A percentile compares a stretch with the other conserved stretches of the same genome.
These are phyloP conservation scores for Blastocystis sp. DNA, from an alignment of 352 stramenopile genomes.

Conservation along the genomic window DNA sequence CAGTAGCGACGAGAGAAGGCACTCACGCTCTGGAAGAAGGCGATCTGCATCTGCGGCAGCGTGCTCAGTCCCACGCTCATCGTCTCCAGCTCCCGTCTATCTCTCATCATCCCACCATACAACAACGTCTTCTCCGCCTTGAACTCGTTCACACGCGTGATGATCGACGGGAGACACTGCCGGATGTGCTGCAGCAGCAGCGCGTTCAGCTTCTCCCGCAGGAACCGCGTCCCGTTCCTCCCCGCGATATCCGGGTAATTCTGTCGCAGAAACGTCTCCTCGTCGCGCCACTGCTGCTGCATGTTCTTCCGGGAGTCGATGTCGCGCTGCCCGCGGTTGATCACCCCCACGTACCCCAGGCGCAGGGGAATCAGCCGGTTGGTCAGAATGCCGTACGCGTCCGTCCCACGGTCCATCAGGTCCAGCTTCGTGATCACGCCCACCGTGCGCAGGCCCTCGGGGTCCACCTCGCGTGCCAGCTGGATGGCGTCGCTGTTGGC, in stretches of 20 bases:
- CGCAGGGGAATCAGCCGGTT: slow-evolving; percentile 89
- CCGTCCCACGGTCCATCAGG: slow-evolving; percentile 97
- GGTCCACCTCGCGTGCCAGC: slow-evolving; percentile 81
- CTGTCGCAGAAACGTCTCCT: slow-evolving; percentile 91
- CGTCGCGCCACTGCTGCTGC: slow-evolving; percentile 81
- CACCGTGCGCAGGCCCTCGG: slow-evolving; percentile 83
- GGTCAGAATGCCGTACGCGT: slow-evolving; percentile 68
- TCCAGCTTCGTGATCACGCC: slow-evolving; percentile 98
- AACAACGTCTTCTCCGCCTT: slow-evolving; percentile 69
- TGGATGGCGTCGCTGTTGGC: slow-evolving; percentile 96
- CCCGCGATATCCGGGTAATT: slow-evolving; percentile 72
- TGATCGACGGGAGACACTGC: slow-evolving; percentile 92
- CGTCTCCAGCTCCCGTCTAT: slow-evolving; percentile 65
- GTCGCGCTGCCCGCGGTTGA: slow-evolving; percentile 94
- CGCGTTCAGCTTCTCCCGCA: slow-evolving; percentile 89
- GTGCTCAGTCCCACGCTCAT: slow-evolving; percentile 69
- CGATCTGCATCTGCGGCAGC: slow-evolving; percentile 73
- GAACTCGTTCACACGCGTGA: slow-evolving; percentile 68
- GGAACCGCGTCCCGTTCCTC: slow-evolving; percentile 84
- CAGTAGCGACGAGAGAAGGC: neutral
- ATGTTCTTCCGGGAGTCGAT: slow-evolving; percentile 89
- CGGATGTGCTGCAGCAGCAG: slow-evolving; percentile 99
- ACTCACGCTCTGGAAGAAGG: slow-evolving; percentile 69
- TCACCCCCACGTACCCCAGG: slow-evolving; percentile 89
- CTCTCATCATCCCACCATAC: slow-evolving; percentile 83